Percentiles rank a stretch among this genome's conserved stretches.
Evolutionary conservation across 768 basidiomycete species (phyloP).

Genomic region (Boletus bicolor): DNA sequence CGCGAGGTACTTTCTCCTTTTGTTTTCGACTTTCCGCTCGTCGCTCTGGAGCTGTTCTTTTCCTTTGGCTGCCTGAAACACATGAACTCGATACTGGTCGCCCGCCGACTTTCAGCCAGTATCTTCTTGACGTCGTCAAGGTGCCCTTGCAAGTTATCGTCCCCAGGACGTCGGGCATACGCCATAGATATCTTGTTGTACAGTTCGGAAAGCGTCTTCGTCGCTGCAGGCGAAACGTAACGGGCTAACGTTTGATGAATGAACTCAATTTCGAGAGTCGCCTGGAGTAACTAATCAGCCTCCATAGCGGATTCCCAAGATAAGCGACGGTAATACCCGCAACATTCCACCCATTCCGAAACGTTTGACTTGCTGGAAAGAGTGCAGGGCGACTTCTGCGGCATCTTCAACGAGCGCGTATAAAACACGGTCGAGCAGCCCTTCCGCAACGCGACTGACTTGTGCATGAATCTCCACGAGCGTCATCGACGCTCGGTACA

Average conservation of each 20-base stretch:
- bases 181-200: constrained; percentile 95
- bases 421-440: constrained; percentile 78
- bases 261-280: constrained; percentile 98
- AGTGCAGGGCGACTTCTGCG: constrained; percentile 76
- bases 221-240: constrained; percentile 79
- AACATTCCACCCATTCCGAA: constrained; percentile 99
- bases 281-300: constrained; percentile 47
- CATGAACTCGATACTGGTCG: constrained; percentile 92
- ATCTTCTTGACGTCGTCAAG: constrained; percentile 91
- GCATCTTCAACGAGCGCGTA: constrained; percentile 79
- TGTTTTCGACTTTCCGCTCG: constrained; percentile 14
- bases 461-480: constrained; percentile 92
- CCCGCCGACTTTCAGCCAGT: constrained; percentile 79
- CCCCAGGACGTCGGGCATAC: constrained; percentile 80
- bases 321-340: constrained; percentile 46
- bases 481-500: constrained; percentile 84
- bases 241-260: constrained; percentile 93
- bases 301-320: background rate
- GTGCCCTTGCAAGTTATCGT: constrained; percentile 82
- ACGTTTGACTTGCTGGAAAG: constrained; percentile 83
- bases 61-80: constrained; percentile 81
- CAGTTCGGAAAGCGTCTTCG: constrained; percentile 82
- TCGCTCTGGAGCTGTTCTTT: constrained; percentile 21
- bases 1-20: constrained; percentile 19
- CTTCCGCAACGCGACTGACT: constrained; percentile 75